phyloP scores from a whole-genome alignment of 306 rosid genomes.

The Glycine latifolia region DNA sequence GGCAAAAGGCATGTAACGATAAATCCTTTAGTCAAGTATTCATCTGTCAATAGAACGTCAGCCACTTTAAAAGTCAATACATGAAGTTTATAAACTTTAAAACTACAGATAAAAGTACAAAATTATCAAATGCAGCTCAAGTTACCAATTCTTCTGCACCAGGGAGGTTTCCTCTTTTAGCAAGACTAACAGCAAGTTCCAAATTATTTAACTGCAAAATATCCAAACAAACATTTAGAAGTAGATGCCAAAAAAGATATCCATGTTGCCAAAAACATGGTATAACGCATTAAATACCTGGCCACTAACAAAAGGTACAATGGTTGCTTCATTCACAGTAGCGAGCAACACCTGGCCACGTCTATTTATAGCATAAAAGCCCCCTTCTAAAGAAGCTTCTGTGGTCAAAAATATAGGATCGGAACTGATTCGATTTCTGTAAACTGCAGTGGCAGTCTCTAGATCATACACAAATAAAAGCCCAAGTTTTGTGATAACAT shows the following conservation, averaged over 20 bases:
- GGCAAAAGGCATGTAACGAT: conserved; percentile 2
- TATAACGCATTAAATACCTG: conserved; percentile 60
- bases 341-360: conserved; percentile 89
- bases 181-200: conserved; percentile 89
- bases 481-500: conserved; percentile 84
- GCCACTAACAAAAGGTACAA: conserved; percentile 79
- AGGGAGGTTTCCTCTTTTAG: conserved; percentile 88
- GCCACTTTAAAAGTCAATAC: not conserved
- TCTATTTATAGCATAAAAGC: conserved; percentile 79
- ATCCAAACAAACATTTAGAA: conserved; percentile 38
- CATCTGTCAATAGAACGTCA: not conserved
- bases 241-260: conserved; percentile 6
- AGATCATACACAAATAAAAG: conserved; percentile 84
- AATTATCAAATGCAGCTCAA: conserved; percentile 36
- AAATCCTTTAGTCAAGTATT: conserved; percentile 12
- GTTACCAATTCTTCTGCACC: conserved; percentile 88
- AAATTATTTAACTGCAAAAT: conserved; percentile 73
- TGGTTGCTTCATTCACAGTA: conserved; percentile 78
- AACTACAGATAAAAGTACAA: conserved; percentile 9
- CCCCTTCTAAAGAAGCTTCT: conserved; percentile 74
- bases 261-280: conserved; percentile 37
- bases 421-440: conserved; percentile 84
- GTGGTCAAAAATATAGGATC: conserved; percentile 86
- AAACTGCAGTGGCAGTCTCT: conserved; percentile 85
- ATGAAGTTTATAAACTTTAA: not conserved